phyloP scores from a whole-genome alignment of 495 filamentous ascomycete genomes.

The Choiromyces venosus region DNA sequence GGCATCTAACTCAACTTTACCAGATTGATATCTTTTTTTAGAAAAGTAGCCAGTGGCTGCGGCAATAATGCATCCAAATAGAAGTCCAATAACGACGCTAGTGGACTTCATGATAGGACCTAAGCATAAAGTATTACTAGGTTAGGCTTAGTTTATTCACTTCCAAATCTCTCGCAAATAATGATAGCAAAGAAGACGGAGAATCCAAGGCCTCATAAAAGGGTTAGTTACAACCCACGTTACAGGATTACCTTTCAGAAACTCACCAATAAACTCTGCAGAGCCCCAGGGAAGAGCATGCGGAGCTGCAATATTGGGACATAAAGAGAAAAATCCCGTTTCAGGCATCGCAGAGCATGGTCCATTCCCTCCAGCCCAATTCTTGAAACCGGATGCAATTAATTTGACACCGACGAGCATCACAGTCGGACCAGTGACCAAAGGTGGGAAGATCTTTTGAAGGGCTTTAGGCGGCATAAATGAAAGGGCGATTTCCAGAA shows the following conservation, averaged over 20 bases:
- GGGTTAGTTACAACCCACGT: not conserved
- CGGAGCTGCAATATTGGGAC: constrained; percentile 66
- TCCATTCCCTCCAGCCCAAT: constrained; percentile 77
- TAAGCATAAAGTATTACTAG: constrained; percentile 45
- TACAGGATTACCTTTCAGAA: not conserved
- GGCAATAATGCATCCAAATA: constrained; percentile 83
- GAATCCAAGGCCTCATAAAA: constrained; percentile 62
- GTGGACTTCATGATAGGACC: constrained; percentile 61
- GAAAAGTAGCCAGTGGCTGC: constrained; percentile 70
- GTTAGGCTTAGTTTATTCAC: constrained; percentile 48
- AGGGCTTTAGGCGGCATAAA: constrained; percentile 66
- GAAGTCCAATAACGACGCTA: constrained; percentile 71
- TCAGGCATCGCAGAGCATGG: constrained; percentile 55
- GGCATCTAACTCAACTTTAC: not conserved
- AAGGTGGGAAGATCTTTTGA: constrained; percentile 75
- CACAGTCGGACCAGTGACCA: constrained; percentile 83
- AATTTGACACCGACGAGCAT: constrained; percentile 70
- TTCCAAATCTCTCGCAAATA: constrained; percentile 75
- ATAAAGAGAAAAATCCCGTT: constrained; percentile 55
- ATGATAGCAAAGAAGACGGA: constrained; percentile 86
- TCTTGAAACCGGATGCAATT: constrained; percentile 68
- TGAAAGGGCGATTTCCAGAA: constrained; percentile 68
- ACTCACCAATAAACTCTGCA: constrained; percentile 65
- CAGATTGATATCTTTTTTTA: constrained; percentile 1
- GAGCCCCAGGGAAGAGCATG: constrained; percentile 83